Conservation (phyloP, 2,329 filamentous ascomycete species). For the Parafenestella ontariensis region DNA sequence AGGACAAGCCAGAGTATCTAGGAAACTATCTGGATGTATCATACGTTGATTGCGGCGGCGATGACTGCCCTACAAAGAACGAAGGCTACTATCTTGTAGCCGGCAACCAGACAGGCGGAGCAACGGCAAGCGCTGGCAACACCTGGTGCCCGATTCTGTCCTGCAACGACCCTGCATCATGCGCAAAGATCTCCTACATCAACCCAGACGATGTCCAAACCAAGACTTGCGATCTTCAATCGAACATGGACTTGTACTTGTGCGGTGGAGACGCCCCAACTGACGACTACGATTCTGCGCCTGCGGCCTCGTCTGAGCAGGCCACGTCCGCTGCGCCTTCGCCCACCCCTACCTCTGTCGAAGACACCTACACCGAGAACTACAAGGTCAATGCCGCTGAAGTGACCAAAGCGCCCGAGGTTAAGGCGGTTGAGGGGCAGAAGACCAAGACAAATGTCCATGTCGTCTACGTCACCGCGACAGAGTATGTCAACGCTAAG, state of each 20-base stretch:
- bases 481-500: constrained; percentile 42
- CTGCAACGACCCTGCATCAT: constrained; percentile 28
- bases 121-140: constrained; percentile 27
- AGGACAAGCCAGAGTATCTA: constrained; percentile 12
- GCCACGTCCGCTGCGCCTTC: constrained; percentile 8
- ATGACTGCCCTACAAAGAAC: constrained; percentile 41
- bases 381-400: constrained; percentile 30
- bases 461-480: constrained; percentile 43
- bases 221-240: constrained; percentile 36
- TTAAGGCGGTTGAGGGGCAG: constrained; percentile 10
- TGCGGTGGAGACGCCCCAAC: constrained; percentile 40
- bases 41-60: constrained; percentile 44
- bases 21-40: constrained; percentile 49
- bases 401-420: constrained; percentile 28
- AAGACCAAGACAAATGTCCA: constrained; percentile 37
- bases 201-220: constrained; percentile 42
- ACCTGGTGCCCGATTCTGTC: constrained; percentile 43
- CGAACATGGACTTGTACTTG: constrained; percentile 44
- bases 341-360: constrained; percentile 7
- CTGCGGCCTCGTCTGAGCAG: constrained; percentile 6
- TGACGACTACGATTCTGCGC: constrained; percentile 16
- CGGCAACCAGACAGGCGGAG: constrained; percentile 25
- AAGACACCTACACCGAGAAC: constrained; percentile 14
- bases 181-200: constrained; percentile 42
- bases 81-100: constrained; percentile 45